Conservation (phyloP, 805 yeast genomes). For the Suhomyces pyralidae region DNA sequence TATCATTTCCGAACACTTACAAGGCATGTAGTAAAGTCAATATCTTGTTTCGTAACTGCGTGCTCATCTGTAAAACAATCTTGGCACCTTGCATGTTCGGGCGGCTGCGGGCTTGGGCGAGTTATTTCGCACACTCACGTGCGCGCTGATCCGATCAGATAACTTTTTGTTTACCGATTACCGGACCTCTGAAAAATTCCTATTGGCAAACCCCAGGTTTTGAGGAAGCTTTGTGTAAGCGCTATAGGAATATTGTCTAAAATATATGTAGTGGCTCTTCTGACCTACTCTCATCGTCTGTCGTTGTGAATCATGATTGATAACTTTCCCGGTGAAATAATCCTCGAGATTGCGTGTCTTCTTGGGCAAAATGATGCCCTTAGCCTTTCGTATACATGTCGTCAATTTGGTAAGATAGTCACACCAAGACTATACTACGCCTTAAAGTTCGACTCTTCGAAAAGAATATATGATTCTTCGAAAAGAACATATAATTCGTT, state of each 20-base stretch:
- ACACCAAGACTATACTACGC: slow-evolving; percentile 7
- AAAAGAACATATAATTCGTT: slow-evolving; percentile 7
- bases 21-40: neutral
- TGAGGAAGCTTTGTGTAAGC: neutral
- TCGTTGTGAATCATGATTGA: slow-evolving; percentile 1
- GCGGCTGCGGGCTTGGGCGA: neutral
- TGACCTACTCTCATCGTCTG: neutral
- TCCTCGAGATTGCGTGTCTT: slow-evolving; percentile 6
- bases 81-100: neutral
- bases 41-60: neutral
- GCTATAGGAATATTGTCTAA: neutral
- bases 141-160: slow-evolving; percentile 9
- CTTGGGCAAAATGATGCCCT: slow-evolving; percentile 11
- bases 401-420: neutral
- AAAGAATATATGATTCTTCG: slow-evolving; percentile 6
- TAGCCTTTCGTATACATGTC: slow-evolving; percentile 7
- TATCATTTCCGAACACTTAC: neutral
- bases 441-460: slow-evolving; percentile 9
- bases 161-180: slow-evolving; percentile 6
- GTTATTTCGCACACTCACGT: neutral
- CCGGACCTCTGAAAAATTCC: slow-evolving; percentile 3
- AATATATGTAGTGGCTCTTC: neutral
- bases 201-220: slow-evolving; percentile 4
- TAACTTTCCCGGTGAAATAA: slow-evolving; percentile 9
- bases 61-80: neutral